These are phyloP conservation scores for Boletus patriciae DNA, from an alignment of 768 basidiomycete species.

Conservation along the genomic window DNA sequence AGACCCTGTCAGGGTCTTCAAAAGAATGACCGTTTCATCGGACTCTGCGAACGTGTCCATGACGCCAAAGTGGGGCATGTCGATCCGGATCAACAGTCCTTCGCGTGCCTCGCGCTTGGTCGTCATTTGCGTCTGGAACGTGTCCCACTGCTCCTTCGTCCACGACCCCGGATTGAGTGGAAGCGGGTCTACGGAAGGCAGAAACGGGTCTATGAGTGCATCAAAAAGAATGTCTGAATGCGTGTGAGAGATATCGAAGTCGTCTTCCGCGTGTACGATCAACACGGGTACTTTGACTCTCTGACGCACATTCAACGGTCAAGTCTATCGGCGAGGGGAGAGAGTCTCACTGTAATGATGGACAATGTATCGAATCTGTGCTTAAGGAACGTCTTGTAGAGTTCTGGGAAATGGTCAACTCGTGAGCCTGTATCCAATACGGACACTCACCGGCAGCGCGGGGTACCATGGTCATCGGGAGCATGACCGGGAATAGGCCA, in stretches of 20 bases:
- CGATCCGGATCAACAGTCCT: conserved; percentile 44
- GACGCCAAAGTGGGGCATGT: conserved; percentile 49
- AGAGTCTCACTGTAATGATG: conserved; percentile 52
- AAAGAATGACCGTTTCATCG: conserved; percentile 50
- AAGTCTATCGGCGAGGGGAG: background rate
- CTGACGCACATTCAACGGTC: conserved; percentile 36
- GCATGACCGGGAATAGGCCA: conserved; percentile 67
- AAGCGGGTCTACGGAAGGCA: conserved; percentile 50
- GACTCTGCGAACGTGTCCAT: conserved; percentile 52
- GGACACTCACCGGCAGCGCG: conserved; percentile 55
- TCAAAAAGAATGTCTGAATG: conserved; percentile 73
- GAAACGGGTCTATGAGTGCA: conserved; percentile 58
- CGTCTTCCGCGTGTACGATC: conserved; percentile 73
- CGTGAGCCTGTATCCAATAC: background rate
- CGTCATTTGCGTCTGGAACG: conserved; percentile 40
- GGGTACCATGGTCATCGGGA: conserved; percentile 67
- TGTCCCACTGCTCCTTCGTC: conserved; percentile 46
- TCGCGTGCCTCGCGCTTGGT: conserved; percentile 43
- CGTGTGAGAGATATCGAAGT: conserved; percentile 67
- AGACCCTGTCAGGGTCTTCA: conserved; percentile 57
- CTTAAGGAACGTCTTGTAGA: conserved; percentile 52
- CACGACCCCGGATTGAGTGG: conserved; percentile 29
- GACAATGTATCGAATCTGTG: conserved; percentile 65
- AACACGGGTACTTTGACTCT: conserved; percentile 66
- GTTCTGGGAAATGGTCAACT: conserved; percentile 36